Percentiles rank a stretch among this genome's conserved stretches.
These are phyloP conservation scores for Turritis glabra DNA, from an alignment of 345 rosid species.

Conservation along the genomic window DNA sequence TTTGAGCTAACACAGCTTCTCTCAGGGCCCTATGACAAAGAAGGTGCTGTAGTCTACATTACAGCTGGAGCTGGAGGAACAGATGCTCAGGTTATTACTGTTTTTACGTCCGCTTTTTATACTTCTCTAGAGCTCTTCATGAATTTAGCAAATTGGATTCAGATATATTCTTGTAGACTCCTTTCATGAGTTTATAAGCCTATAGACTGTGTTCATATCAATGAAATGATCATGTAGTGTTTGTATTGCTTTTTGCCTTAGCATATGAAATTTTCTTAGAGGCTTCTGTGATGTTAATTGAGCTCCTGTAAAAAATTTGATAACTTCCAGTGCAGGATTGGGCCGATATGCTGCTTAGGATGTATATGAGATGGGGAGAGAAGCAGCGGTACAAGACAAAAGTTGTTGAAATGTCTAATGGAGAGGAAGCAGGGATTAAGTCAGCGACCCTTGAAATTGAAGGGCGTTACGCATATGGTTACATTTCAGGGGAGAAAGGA, in stretches of 20 bases:
- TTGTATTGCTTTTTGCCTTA: background rate
- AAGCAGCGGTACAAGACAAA: slow-evolving; percentile 80
- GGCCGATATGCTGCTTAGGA: slow-evolving; percentile 98
- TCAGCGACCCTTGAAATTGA: slow-evolving; percentile 84
- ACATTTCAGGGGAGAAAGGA: slow-evolving; percentile 93
- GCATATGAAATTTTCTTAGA: no score
- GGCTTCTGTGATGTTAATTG: slow-evolving; percentile 14
- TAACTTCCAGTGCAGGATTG: slow-evolving; percentile 89
- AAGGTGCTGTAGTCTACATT: slow-evolving; percentile 81
- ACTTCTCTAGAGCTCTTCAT: background rate
- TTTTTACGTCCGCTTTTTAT: background rate
- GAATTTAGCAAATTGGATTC: background rate
- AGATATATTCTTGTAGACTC: background rate
- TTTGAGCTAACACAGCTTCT: slow-evolving; percentile 94
- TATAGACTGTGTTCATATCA: background rate
- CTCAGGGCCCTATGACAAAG: slow-evolving; percentile 90
- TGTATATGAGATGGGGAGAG: slow-evolving; percentile 98
- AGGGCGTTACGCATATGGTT: slow-evolving; percentile 92
- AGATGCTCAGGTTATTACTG: slow-evolving; percentile 83
- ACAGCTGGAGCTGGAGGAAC: slow-evolving; percentile 99
- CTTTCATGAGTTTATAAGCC: background rate
- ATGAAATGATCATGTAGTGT: background rate
- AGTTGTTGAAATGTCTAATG: slow-evolving; percentile 84
- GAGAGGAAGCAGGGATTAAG: slow-evolving; percentile 98
- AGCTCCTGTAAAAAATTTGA: slow-evolving; percentile 36